Evolutionary conservation across 768 basidiomycete species (phyloP).

Genomic region (Xerocomus brunneocitrinus): DNA sequence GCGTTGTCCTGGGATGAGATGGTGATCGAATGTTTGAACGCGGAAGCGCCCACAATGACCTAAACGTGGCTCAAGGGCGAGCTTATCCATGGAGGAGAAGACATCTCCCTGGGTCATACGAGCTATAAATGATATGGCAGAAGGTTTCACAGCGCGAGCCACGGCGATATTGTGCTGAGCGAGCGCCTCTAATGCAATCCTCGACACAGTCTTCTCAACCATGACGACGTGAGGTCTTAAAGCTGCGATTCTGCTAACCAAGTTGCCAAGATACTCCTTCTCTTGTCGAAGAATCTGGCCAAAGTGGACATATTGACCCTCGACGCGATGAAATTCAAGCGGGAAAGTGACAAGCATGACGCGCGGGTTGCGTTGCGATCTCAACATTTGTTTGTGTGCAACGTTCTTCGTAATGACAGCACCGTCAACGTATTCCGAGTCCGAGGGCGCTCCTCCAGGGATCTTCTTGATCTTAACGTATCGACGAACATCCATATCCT

Average conservation of each 20-base stretch:
- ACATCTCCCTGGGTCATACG: conserved; percentile 94
- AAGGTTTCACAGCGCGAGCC: conserved; percentile 82
- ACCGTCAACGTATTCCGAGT: conserved; percentile 96
- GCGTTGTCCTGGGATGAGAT: conserved; percentile 85
- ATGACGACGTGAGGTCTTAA: conserved; percentile 89
- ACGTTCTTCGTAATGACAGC: conserved; percentile 98
- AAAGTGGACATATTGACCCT: conserved; percentile 91
- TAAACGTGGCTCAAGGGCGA: conserved; percentile 82
- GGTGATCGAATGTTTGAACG: conserved; percentile 92
- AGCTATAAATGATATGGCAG: conserved; percentile 83
- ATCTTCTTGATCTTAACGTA: conserved; percentile 99
- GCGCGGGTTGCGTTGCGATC: conserved; percentile 77
- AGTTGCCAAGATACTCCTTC: conserved; percentile 84
- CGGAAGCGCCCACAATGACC: conserved; percentile 85
- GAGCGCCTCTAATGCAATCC: conserved; percentile 84
- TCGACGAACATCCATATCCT: conserved; percentile 90
- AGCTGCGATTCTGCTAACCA: conserved; percentile 86
- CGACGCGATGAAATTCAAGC: conserved; percentile 86
- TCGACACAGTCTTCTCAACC: conserved; percentile 87
- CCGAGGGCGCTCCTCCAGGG: conserved; percentile 84
- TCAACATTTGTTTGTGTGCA: conserved; percentile 91
- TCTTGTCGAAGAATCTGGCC: conserved; percentile 89
- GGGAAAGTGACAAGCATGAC: conserved; percentile 97
- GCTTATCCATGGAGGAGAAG: conserved; percentile 91
- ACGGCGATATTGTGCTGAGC: conserved; percentile 84